Evolutionary conservation across 495 filamentous ascomycete genomes (phyloP), one percentile per base, ranked within the genome.

Genomic region (Bathelium albidoporum): DNA sequence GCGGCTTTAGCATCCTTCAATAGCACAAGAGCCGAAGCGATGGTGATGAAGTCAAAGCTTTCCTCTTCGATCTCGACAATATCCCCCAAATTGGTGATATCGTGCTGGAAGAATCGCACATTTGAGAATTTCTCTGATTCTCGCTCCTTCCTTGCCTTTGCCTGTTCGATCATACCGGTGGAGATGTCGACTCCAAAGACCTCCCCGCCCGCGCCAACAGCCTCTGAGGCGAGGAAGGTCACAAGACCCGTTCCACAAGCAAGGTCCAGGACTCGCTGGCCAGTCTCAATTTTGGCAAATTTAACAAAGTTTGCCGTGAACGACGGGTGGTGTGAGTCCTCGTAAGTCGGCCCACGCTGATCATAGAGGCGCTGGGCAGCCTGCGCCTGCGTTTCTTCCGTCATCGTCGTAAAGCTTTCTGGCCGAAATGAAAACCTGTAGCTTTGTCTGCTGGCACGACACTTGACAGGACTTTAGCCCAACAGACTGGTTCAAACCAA

Each of bases 151-250:
- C 72, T 75, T 16, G 61, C 31, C 43, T 62, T 62, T 18, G 77
- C 79, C 31, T 69, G 58, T 2, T 58, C 62, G 14, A 81, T 68
- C 72, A 78, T 78, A 41, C 67, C 66, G 3, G 59, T 52, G 59
- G 69, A 76, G 44, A 79, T 73, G 65, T 81, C 79, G 29, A 81
- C 66, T 2, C 77, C 79, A 28, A 75, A 64, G 28, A 80, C 75
- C 18, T 36, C 64, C 2, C 77, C 77, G 2, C 32, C 60, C 2
- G 68, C 45, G 0, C 76, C 76, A 12, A 78, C 76, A 0, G 55
- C 61, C 32, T 69, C 55, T 20, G 69, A 70, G 7, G 71, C 75
- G 1, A 72, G 71, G 32, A 75, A 69, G 22, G 71, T 71, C 52
- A 78, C 69, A 1, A 75, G 69, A 11, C 78, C 78, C 5, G 76